These are phyloP conservation scores for Candida methanosorbosa DNA, from an alignment of 805 yeast genomes.

Conservation along the genomic window DNA sequence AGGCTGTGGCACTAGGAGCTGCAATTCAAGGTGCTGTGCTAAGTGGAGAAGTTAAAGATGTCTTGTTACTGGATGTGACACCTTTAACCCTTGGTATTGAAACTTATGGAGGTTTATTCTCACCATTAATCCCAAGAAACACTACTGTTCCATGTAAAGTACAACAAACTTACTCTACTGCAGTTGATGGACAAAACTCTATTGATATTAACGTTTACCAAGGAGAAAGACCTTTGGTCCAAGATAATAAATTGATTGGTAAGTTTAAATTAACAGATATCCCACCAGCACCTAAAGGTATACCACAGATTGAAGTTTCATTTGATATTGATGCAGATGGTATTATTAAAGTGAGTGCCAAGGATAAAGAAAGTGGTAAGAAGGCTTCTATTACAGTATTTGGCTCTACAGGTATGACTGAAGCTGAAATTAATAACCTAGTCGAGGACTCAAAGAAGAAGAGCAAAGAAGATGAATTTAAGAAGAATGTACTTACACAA, in stretches of 20 bases:
- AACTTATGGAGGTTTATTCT: constrained; percentile 94
- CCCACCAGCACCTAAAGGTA: constrained; percentile 86
- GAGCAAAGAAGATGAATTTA: constrained; percentile 63
- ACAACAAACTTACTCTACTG: constrained; percentile 89
- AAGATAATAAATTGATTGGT: constrained; percentile 93
- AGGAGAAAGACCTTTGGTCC: constrained; percentile 93
- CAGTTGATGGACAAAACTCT: constrained; percentile 90
- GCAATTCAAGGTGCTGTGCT: constrained; percentile 97
- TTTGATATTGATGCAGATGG: constrained; percentile 97
- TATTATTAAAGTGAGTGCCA: constrained; percentile 90
- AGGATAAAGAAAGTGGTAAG: constrained; percentile 89
- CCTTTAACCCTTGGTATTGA: constrained; percentile 90
- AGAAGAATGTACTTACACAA: constrained; percentile 48
- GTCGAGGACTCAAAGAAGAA: constrained; percentile 84
- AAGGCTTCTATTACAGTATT: constrained; percentile 94
- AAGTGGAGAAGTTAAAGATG: constrained; percentile 92
- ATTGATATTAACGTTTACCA: constrained; percentile 96
- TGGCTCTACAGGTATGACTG: constrained; percentile 89
- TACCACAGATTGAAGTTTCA: constrained; percentile 83
- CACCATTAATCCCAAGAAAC: constrained; percentile 79
- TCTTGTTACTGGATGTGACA: constrained; percentile 79
- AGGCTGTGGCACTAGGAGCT: constrained; percentile 94
- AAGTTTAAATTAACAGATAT: constrained; percentile 88
- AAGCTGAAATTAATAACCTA: constrained; percentile 84
- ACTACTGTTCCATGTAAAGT: constrained; percentile 93